phyloP scores from a whole-genome alignment of 2,329 filamentous ascomycete species.

The Endoconidiophora polonica region DNA sequence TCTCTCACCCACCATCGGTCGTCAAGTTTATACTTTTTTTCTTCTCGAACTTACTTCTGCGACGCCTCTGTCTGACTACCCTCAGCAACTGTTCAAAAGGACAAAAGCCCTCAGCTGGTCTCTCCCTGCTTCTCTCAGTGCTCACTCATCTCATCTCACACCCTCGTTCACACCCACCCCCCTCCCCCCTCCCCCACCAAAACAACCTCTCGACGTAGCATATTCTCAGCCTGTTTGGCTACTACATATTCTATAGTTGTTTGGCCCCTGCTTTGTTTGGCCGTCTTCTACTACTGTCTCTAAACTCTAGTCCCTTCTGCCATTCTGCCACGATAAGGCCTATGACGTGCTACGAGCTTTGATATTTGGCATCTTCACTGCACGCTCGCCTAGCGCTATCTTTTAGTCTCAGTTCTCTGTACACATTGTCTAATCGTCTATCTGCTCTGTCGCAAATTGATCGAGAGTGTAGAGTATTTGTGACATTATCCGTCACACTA shows the following conservation, averaged over 20 bases:
- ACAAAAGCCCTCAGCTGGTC: too few relatives aligned
- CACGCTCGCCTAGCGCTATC: neutral
- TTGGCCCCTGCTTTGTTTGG: neutral
- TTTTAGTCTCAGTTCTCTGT: neutral
- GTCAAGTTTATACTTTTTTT: too few relatives aligned
- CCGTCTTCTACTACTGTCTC: neutral
- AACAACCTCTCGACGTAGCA: neutral
- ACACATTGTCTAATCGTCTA: neutral
- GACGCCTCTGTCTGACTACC: too few relatives aligned
- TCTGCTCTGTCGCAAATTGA: neutral
- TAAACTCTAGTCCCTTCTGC: conserved; percentile 7
- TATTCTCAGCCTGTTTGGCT: neutral
- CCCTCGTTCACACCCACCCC: neutral
- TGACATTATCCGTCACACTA: neutral
- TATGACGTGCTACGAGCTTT: conserved; percentile 12
- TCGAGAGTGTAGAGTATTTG: neutral
- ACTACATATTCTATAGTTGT: neutral
- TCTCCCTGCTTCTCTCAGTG: too few relatives aligned
- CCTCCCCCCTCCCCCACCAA: neutral
- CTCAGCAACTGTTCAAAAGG: too few relatives aligned
- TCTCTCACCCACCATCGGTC: too few relatives aligned
- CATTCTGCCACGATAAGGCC: neutral
- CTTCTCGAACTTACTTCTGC: too few relatives aligned
- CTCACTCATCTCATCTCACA: too few relatives aligned
- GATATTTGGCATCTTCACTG: conserved; percentile 2